Conservation (phyloP, 2,329 filamentous ascomycete genomes). For the Ophiocordyceps camponoti-rufipedis region DNA sequence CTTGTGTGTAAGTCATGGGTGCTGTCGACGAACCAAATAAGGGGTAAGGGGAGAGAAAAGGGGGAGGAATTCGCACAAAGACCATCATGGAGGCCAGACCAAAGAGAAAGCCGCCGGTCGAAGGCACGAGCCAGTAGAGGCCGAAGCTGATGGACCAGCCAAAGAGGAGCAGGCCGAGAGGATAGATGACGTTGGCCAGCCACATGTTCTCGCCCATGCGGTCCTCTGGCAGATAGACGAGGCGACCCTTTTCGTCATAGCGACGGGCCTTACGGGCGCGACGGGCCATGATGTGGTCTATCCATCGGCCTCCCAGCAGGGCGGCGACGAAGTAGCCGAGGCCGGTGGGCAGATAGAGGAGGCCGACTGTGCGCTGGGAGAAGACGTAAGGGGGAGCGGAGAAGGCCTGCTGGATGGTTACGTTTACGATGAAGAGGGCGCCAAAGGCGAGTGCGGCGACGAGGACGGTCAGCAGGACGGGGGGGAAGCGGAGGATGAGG, state of each 20-base stretch:
- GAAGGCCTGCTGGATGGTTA: conserved; percentile 57
- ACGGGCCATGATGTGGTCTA: conserved; percentile 63
- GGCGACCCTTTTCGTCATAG: conserved; percentile 45
- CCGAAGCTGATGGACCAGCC: conserved; percentile 56
- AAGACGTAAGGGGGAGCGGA: conserved; percentile 49
- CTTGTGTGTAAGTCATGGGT: neutral
- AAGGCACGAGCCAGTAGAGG: conserved; percentile 43
- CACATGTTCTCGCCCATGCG: conserved; percentile 70
- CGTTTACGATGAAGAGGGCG: conserved; percentile 59
- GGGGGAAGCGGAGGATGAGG: conserved; percentile 53
- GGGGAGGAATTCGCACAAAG: conserved; percentile 29
- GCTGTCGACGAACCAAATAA: neutral
- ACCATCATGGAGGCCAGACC: conserved; percentile 65
- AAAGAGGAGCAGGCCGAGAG: conserved; percentile 53
- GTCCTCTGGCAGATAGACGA: conserved; percentile 60
- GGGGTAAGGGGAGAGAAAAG: neutral
- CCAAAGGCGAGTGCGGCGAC: conserved; percentile 61
- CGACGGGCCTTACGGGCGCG: conserved; percentile 53
- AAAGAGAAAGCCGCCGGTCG: conserved; percentile 54
- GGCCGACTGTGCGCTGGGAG: conserved; percentile 47
- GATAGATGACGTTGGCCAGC: conserved; percentile 54
- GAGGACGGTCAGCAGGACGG: conserved; percentile 55
- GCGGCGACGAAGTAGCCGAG: conserved; percentile 55
- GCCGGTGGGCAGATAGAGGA: conserved; percentile 61
- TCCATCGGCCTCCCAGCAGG: conserved; percentile 56